A percentile compares a stretch with the other conserved stretches of the same genome.
Evolutionary conservation across 768 basidiomycete species (phyloP).

Genomic region (Phylloporus sp.): DNA sequence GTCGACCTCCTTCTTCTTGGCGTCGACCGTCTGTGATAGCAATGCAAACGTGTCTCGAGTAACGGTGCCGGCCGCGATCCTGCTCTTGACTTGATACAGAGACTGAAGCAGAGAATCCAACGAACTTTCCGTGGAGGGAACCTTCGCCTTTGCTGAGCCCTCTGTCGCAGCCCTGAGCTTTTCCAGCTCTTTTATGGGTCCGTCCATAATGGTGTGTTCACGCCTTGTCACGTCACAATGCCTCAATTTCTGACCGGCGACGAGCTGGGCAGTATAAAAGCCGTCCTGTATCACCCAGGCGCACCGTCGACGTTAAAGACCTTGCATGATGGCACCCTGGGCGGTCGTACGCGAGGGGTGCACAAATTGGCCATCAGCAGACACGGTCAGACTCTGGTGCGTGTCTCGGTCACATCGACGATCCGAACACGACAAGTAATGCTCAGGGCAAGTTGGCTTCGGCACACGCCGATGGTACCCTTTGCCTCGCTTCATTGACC

Average conservation of each 20-base stretch:
- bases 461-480: slow-evolving; percentile 57
- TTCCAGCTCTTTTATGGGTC: slow-evolving; percentile 68
- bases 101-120: slow-evolving; percentile 60
- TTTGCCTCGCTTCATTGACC: slow-evolving; percentile 39
- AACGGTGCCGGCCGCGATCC: slow-evolving; percentile 43
- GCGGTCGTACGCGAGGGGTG: slow-evolving; percentile 34
- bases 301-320: slow-evolving; percentile 32
- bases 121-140: slow-evolving; percentile 50
- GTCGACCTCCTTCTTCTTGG: slow-evolving; percentile 77
- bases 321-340: slow-evolving; percentile 29
- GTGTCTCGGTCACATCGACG: slow-evolving; percentile 16
- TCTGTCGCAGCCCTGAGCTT: slow-evolving; percentile 66
- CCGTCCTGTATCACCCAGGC: slow-evolving; percentile 40
- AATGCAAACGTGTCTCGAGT: slow-evolving; percentile 45
- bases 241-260: slow-evolving; percentile 71
- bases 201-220: slow-evolving; percentile 50
- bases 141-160: slow-evolving; percentile 44
- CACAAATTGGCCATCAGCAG: slow-evolving; percentile 36
- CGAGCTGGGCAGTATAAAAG: slow-evolving; percentile 72
- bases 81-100: slow-evolving; percentile 52
- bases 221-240: slow-evolving; percentile 40
- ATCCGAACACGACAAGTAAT: slow-evolving; percentile 18
- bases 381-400: slow-evolving; percentile 36
- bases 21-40: slow-evolving; percentile 56
- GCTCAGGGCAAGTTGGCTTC: slow-evolving; percentile 59